Base-by-base conservation (phyloP, 345 rosid genomes). In the Citrus medica region DNA sequence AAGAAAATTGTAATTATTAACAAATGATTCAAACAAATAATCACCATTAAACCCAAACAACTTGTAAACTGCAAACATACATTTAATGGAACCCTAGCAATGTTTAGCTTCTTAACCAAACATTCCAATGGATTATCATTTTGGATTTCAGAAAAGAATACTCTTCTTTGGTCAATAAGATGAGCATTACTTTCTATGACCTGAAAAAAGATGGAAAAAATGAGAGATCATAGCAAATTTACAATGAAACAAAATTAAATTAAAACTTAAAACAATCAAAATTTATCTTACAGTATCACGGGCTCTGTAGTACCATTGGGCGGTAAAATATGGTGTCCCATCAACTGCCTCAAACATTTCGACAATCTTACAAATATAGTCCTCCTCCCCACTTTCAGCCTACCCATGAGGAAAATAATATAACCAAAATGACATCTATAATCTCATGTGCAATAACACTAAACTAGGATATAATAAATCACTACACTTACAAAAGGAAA, bases 281-380 rank as follows among this genome's bases (percentile, higher is more conserved):
- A 32, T 7, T 24, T 37, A 53, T 51, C 92, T 84, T 90, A 94
- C 96, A 3, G 97, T 92, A 62, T 94, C 98, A 55, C 6, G 42
- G 17, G 93, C 93, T 67, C 96, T 80, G 30, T 94, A 94, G 64
- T 71, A 94, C 98, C 98, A 94, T 25, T 88, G 98, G 6, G 94
- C 93, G 19, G 89, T 82, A 30, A 91, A 91, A 71, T 90, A 82
- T 0, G 59, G 76, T 0, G 55, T 9, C 7, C 91, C 91, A 51
- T 88, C 90, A 30, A 53, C 48, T 0, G 83, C 87, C 73, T 94
- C 90, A 64, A 90, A 94, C 81, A 93, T 80, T 65, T 94, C 97
- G 3, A 87, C 81, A 19, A 93, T 89, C 61, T 81, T 86, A 55
- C 97, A 88, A 3, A 90, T 86, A 70, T 81, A 88, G 9, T 76